These are phyloP conservation scores for Dryadomyces sulphureus DNA, from an alignment of 2,329 filamentous ascomycete genomes.

Conservation along the genomic window DNA sequence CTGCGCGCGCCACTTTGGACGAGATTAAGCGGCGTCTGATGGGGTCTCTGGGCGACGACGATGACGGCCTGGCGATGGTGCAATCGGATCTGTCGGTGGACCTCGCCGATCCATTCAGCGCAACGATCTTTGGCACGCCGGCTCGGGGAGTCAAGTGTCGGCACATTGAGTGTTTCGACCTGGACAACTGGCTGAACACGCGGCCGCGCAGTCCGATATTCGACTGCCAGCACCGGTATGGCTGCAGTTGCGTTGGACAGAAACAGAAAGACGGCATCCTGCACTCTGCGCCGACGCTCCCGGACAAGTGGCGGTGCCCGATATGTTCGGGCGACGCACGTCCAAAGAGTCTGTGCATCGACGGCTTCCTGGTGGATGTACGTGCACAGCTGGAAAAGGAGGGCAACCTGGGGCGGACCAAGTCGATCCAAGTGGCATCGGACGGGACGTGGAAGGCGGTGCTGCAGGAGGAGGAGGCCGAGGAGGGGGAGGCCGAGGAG, in stretches of 20 bases:
- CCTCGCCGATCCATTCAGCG: slow-evolving; percentile 52
- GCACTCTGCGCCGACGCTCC: slow-evolving; percentile 27
- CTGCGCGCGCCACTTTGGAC: slow-evolving; percentile 33
- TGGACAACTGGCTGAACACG: slow-evolving; percentile 63
- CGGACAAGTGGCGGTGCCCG: slow-evolving; percentile 76
- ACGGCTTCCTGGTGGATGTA: slow-evolving; percentile 58
- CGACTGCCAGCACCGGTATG: slow-evolving; percentile 18
- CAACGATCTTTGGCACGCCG: slow-evolving; percentile 51
- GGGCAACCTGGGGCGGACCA: slow-evolving; percentile 29
- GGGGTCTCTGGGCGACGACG: slow-evolving; percentile 20
- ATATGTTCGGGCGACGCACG: slow-evolving; percentile 67
- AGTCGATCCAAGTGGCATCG: slow-evolving; percentile 46
- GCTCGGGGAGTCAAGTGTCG: slow-evolving; percentile 55
- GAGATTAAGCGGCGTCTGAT: slow-evolving; percentile 37
- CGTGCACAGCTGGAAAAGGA: slow-evolving; percentile 34
- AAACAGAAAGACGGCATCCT: slow-evolving; percentile 17
- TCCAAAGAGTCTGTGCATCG: slow-evolving; percentile 54
- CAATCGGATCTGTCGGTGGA: slow-evolving; percentile 44
- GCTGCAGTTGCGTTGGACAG: slow-evolving; percentile 21
- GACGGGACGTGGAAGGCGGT: slow-evolving; percentile 51
- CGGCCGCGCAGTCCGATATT: slow-evolving; percentile 31
- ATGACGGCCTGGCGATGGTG: slow-evolving; percentile 50
- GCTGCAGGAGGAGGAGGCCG: slow-evolving; percentile 17
- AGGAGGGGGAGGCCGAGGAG: slow-evolving; percentile 14
- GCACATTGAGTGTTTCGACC: slow-evolving; percentile 83